Conservation (phyloP, 306 rosid species). For the Prunus armeniaca region DNA sequence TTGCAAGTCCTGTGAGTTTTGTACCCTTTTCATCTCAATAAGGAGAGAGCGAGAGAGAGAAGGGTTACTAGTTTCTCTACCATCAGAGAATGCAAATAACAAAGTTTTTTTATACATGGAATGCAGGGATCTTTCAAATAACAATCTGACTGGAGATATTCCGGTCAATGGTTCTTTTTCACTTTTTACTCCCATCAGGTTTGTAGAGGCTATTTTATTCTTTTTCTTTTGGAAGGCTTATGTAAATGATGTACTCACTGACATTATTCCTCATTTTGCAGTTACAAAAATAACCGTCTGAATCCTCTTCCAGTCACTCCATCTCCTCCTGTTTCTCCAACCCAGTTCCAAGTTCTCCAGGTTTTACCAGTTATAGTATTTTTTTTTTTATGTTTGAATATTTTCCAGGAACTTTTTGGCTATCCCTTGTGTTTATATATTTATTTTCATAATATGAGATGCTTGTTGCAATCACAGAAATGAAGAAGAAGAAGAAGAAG, state of each 20-base stretch:
- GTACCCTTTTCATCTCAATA: slow-evolving; percentile 12
- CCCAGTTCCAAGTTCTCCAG: slow-evolving; percentile 35
- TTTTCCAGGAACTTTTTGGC: background rate
- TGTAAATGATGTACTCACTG: slow-evolving; percentile 10
- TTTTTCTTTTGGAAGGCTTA: background rate
- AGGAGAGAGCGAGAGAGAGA: background rate
- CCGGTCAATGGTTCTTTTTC: slow-evolving; percentile 87
- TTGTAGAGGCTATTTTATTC: slow-evolving; percentile 17
- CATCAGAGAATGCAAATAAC: slow-evolving; percentile 19
- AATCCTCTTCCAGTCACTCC: slow-evolving; percentile 23
- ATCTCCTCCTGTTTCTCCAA: slow-evolving; percentile 41
- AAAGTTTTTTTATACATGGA: slow-evolving; percentile 23
- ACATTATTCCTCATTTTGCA: slow-evolving; percentile 32
- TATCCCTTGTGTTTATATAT: background rate
- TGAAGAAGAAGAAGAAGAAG: background rate
- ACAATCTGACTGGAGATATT: slow-evolving; percentile 47
- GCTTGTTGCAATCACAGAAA: background rate
- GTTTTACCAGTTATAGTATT: slow-evolving; percentile 24
- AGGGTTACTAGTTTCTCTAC: slow-evolving; percentile 15
- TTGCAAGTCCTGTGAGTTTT: slow-evolving; percentile 95
- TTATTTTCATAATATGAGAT: background rate
- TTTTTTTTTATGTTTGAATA: background rate
- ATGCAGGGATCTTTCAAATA: slow-evolving; percentile 88
- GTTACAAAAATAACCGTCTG: slow-evolving; percentile 54
- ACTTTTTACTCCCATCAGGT: slow-evolving; percentile 91